Evolutionary conservation across 2,329 filamentous ascomycete genomes (phyloP), one percentile per base, ranked within the genome.

Genomic region (Biscogniauxia sp.): DNA sequence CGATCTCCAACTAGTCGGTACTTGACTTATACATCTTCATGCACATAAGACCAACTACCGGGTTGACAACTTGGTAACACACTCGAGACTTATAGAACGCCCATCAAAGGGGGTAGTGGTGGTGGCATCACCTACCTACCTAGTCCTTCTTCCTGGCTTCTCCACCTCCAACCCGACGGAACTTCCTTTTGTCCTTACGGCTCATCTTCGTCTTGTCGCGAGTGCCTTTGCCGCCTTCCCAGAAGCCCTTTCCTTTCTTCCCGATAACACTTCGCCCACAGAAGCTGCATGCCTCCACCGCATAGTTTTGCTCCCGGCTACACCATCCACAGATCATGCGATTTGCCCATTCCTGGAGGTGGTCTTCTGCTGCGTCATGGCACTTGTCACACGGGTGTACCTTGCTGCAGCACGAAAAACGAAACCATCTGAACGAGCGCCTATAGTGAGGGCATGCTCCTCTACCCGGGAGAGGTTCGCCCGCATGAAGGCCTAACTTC

Each of bases 151-250:
- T 77, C 63, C 70, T 72, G 23, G 70, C 70, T 59, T 72, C 75
- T 5, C 70, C 72, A 1, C 77, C 79, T 11, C 84, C 84, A 50
- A 85, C 71, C 56, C 89, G 80, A 72, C 87, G 88, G 73, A 86
- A 87, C 79, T 92, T 92, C 69, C 89, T 82, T 70, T 87, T 87
- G 75, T 92, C 89, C 76, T 92, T 92, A 61, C 87, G 81, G 69
- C 86, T 90, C 91, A 93, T 93, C 69, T 82, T 77, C 32, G 76
- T 77, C 74, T 81, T 84, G 71, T 93, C 89, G 62, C 91, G 80
- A n/a, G 90, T 93, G 1, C 90, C 90, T 73, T 90, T 92, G 1
- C 92, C 92, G 11, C 92, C 92, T 78, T 96, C 92, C 92, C 92
- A 96, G 76, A 93, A 96, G 0, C 92, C 92, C 51, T 73, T 75